Evolutionary conservation across 192 early-diverging fungal genomes (phyloP).

Genomic region (Coemansia interrupta): DNA sequence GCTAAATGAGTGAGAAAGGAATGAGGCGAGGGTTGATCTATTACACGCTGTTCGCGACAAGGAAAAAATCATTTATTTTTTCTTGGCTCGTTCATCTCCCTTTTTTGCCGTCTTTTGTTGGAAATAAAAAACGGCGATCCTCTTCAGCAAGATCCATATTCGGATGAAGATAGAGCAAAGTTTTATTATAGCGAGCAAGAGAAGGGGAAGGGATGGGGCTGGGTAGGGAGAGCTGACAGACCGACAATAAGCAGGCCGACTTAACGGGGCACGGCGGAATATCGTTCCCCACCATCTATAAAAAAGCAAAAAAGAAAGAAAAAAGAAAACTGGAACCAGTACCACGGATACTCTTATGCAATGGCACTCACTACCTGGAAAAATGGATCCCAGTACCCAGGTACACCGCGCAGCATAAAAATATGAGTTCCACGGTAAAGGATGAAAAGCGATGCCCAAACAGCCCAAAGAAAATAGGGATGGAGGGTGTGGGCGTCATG

Average conservation of each 20-base stretch:
- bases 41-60: background rate
- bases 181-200: background rate
- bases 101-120: no score
- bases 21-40: background rate
- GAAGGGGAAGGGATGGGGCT: background rate
- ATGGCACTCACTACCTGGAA: background rate
- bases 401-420: no score
- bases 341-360: background rate
- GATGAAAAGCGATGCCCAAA: no score
- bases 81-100: background rate
- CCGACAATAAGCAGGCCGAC: no score
- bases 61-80: conserved; percentile 1
- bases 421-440: no score
- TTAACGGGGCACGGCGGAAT: no score
- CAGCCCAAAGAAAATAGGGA: no score
- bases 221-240: background rate
- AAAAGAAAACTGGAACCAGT: background rate
- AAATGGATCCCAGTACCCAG: no score
- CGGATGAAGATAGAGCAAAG: no score
- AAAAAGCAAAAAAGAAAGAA: background rate
- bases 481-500: no score
- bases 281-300: background rate
- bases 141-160: no score
- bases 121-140: background rate
- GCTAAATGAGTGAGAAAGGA: background rate